phyloP scores from a whole-genome alignment of 225 moss, liverwort and hornwort genomes.

The Ulota crispa region DNA sequence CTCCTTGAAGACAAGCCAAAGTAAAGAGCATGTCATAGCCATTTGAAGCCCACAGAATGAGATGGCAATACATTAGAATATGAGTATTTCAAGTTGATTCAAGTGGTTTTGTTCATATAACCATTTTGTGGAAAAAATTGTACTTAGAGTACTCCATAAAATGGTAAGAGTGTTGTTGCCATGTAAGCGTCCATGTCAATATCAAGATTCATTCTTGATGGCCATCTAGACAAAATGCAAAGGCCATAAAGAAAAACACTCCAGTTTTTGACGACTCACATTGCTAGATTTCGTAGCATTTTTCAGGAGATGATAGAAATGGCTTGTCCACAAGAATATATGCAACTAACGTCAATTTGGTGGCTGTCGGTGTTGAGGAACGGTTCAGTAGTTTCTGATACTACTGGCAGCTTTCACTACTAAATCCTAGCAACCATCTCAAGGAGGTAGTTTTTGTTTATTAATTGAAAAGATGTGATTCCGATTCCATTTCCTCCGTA shows the following conservation, averaged over 20 bases:
- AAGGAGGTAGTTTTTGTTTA: neutral
- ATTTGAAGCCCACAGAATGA: neutral
- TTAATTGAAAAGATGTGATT: neutral
- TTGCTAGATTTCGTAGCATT: neutral
- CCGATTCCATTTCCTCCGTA: no score
- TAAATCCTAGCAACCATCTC: neutral
- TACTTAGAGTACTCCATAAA: neutral
- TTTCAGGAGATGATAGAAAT: neutral
- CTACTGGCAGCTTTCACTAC: neutral
- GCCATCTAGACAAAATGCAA: neutral
- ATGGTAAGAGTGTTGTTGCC: neutral
- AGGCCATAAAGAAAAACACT: neutral
- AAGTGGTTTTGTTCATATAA: neutral
- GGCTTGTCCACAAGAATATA: neutral
- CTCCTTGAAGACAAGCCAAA: neutral
- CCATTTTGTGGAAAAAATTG: neutral
- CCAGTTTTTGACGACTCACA: neutral
- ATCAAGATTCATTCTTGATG: neutral
- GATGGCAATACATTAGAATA: neutral
- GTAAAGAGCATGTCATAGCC: neutral
- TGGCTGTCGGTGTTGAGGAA: neutral
- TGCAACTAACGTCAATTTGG: neutral
- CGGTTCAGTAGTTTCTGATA: neutral
- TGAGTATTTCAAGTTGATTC: neutral
- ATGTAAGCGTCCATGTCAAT: neutral